phyloP scores from a whole-genome alignment of 148 eudicot genomes.

The Rhododendron kiyosumense region DNA sequence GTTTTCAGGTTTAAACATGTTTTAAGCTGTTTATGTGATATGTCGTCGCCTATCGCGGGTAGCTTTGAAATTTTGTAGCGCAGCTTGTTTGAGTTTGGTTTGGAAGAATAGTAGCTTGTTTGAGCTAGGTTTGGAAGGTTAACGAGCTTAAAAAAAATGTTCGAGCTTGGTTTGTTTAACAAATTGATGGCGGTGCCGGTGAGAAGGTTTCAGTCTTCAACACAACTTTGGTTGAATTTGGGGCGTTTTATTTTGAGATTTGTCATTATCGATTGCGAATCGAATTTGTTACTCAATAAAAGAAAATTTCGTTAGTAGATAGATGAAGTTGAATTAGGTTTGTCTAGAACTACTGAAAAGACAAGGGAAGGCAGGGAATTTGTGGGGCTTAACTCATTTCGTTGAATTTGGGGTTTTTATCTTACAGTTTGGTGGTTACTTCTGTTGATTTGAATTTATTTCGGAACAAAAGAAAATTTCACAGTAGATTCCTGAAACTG shows the following conservation, averaged over 20 bases:
- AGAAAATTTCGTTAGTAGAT: background rate
- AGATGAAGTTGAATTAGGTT: slow-evolving; percentile 4
- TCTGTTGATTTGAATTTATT: background rate
- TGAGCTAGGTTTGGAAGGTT: no score
- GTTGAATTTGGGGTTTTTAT: background rate
- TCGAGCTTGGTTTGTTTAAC: background rate
- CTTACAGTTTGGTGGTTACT: background rate
- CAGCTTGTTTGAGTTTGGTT: background rate
- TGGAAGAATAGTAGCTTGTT: no score
- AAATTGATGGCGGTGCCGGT: background rate
- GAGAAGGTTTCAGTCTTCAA: background rate
- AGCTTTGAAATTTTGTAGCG: no score
- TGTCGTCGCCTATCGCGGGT: no score
- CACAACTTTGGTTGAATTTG: background rate
- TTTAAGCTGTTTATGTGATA: background rate
- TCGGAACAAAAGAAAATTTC: background rate
- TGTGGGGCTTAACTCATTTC: background rate
- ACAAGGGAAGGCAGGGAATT: background rate
- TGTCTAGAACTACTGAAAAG: background rate
- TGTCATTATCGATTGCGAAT: background rate
- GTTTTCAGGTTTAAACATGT: background rate
- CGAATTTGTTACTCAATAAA: background rate
- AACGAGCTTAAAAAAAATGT: no score
- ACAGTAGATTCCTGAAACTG: background rate
- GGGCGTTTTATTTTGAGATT: background rate